These are phyloP conservation scores for Phialophora tarda DNA, from an alignment of 2,329 filamentous ascomycete genomes.

Conservation along the genomic window DNA sequence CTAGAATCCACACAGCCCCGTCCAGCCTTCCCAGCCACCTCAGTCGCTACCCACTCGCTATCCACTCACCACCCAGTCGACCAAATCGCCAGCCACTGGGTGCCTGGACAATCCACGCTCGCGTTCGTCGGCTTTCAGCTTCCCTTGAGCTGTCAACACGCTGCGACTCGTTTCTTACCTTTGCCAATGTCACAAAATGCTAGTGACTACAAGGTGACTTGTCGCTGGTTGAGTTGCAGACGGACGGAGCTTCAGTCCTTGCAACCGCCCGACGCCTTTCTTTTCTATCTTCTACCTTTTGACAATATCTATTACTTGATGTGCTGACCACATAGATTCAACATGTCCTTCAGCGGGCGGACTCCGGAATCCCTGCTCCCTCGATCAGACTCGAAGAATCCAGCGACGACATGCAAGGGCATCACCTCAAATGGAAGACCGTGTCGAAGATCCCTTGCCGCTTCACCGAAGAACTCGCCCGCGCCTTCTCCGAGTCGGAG, in stretches of 20 bases:
- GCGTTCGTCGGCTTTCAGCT: constrained; percentile 6
- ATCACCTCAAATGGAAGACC: constrained; percentile 81
- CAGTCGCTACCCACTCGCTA: background rate
- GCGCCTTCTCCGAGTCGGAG: constrained; percentile 41
- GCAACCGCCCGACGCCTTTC: background rate
- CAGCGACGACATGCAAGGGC: constrained; percentile 83
- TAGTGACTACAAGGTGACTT: constrained; percentile 14
- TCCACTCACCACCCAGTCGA: background rate
- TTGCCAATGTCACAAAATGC: constrained; percentile 11
- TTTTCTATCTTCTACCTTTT: background rate
- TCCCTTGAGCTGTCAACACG: constrained; percentile 9
- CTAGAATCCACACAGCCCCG: constrained; percentile 17
- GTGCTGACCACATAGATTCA: constrained; percentile 12
- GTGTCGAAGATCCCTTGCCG: constrained; percentile 74
- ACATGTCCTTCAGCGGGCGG: constrained; percentile 69
- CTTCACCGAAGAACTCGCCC: constrained; percentile 47
- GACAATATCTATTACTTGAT: background rate
- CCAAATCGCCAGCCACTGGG: constrained; percentile 14
- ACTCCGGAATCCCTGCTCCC: constrained; percentile 81
- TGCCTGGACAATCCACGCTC: constrained; percentile 18
- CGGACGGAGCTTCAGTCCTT: constrained; percentile 3
- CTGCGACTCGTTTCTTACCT: background rate
- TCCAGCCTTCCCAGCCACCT: background rate
- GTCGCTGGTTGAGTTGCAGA: constrained; percentile 1
- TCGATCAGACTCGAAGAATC: constrained; percentile 83